phyloP scores from a whole-genome alignment of 2,329 filamentous ascomycete genomes.

The Diaporthe citriasiana region DNA sequence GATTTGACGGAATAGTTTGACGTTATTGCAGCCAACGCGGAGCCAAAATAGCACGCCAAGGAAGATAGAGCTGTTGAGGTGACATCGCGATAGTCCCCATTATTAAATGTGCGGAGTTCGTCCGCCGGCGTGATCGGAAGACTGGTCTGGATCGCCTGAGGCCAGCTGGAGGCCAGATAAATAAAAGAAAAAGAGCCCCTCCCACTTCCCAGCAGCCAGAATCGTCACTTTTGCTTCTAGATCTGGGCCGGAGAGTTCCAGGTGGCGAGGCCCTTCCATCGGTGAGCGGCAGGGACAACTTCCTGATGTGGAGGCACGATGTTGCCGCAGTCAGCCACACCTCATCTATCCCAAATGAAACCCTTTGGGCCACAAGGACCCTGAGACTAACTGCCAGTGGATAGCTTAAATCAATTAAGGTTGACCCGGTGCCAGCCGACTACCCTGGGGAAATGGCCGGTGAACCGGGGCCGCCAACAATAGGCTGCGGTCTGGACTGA shows the following conservation, averaged over 20 bases:
- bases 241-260: conserved; percentile 11
- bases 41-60: conserved; percentile 22
- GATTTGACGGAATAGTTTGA: conserved; percentile 2
- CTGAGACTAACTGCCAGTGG: conserved; percentile 23
- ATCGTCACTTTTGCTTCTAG: neutral
- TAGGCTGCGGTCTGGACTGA: conserved; percentile 33
- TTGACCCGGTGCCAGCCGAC: conserved; percentile 19
- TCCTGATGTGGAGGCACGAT: conserved; percentile 23
- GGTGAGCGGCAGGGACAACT: conserved; percentile 23
- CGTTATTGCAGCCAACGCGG: conserved; percentile 14
- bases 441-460: conserved; percentile 3
- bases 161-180: neutral
- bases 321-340: conserved; percentile 28
- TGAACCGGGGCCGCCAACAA: conserved; percentile 9
- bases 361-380: conserved; percentile 10
- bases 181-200: neutral
- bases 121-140: conserved; percentile 7
- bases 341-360: conserved; percentile 34
- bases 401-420: conserved; percentile 38
- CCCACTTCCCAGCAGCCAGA: neutral
- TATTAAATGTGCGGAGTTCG: conserved; percentile 27
- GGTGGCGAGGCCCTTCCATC: conserved; percentile 23
- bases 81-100: conserved; percentile 28
- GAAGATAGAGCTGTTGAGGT: neutral
- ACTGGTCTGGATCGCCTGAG: conserved; percentile 26